phyloP scores from a whole-genome alignment of 1,139 yeast species.

The Geotrichum restrictum region DNA sequence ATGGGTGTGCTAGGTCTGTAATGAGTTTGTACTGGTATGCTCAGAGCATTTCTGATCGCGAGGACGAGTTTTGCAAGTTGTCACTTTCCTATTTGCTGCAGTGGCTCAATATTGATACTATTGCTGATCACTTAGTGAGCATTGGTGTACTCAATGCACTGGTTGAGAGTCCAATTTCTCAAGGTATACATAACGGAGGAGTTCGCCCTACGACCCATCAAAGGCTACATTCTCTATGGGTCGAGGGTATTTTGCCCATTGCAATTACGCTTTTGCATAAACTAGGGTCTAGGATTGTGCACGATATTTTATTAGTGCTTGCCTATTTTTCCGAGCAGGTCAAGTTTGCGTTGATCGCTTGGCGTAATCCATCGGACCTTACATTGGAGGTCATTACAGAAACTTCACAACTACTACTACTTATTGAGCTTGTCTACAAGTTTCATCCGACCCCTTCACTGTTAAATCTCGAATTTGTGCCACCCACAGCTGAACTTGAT shows the following conservation, averaged over 20 bases:
- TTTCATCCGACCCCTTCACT: slow-evolving; percentile 38
- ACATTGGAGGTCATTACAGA: slow-evolving; percentile 68
- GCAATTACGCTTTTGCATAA: slow-evolving; percentile 56
- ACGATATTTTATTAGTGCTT: slow-evolving; percentile 64
- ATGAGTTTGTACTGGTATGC: slow-evolving; percentile 66
- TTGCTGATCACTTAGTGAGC: slow-evolving; percentile 63
- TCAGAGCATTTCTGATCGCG: slow-evolving; percentile 45
- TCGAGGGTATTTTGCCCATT: slow-evolving; percentile 72
- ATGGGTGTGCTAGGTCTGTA: slow-evolving; percentile 60
- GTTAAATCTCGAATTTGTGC: not conserved
- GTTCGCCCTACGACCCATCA: slow-evolving; percentile 50
- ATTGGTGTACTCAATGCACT: slow-evolving; percentile 67
- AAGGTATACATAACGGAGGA: slow-evolving; percentile 62
- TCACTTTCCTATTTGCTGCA: slow-evolving; percentile 68
- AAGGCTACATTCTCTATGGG: slow-evolving; percentile 71
- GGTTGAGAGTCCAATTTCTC: slow-evolving; percentile 70
- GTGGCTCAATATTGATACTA: slow-evolving; percentile 54
- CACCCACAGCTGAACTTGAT: slow-evolving; percentile 43
- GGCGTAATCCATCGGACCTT: slow-evolving; percentile 64
- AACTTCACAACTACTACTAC: slow-evolving; percentile 68
- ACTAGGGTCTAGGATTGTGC: slow-evolving; percentile 59
- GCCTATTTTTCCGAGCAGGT: slow-evolving; percentile 65
- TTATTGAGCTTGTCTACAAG: slow-evolving; percentile 53
- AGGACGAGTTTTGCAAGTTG: slow-evolving; percentile 60
- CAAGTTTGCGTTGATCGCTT: slow-evolving; percentile 54